phyloP scores from a whole-genome alignment of 805 yeast genomes.

The Teunomyces stri region DNA sequence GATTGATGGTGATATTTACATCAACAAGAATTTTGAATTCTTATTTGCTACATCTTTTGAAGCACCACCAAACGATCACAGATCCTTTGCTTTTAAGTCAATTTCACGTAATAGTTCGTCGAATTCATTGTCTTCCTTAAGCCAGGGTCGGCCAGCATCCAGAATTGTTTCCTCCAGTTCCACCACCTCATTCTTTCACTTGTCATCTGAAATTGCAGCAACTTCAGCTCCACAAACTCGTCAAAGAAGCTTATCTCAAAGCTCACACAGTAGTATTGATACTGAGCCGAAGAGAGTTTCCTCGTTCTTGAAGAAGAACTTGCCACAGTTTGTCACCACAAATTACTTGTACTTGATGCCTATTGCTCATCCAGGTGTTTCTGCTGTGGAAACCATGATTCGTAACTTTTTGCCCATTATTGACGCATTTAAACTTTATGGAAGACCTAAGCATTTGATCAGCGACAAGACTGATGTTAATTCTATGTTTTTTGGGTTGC shows the following conservation, averaged over 20 bases:
- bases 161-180: constrained; percentile 23
- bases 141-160: constrained; percentile 10
- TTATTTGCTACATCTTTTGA: constrained; percentile 18
- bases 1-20: constrained; percentile 51
- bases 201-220: constrained; percentile 19
- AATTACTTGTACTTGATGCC: constrained; percentile 66
- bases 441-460: constrained; percentile 69
- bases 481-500: constrained; percentile 72
- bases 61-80: constrained; percentile 11
- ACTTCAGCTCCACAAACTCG: constrained; percentile 11
- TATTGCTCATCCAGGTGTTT: constrained; percentile 67
- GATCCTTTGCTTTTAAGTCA: constrained; percentile 19
- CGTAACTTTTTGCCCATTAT: constrained; percentile 66
- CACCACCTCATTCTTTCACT: constrained; percentile 28
- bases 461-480: constrained; percentile 67
- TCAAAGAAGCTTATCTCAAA: constrained; percentile 7
- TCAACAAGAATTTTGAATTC: constrained; percentile 41
- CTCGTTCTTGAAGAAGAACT: constrained; percentile 28
- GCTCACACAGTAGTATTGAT: not conserved
- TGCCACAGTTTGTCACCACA: constrained; percentile 28
- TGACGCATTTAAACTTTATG: constrained; percentile 70
- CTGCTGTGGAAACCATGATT: constrained; percentile 69
- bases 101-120: constrained; percentile 17
- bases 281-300: constrained; percentile 11
- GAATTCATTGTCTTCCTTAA: constrained; percentile 17